Conservation (phyloP, 1,139 yeast genomes). For the Blastobotrys indianensis region DNA sequence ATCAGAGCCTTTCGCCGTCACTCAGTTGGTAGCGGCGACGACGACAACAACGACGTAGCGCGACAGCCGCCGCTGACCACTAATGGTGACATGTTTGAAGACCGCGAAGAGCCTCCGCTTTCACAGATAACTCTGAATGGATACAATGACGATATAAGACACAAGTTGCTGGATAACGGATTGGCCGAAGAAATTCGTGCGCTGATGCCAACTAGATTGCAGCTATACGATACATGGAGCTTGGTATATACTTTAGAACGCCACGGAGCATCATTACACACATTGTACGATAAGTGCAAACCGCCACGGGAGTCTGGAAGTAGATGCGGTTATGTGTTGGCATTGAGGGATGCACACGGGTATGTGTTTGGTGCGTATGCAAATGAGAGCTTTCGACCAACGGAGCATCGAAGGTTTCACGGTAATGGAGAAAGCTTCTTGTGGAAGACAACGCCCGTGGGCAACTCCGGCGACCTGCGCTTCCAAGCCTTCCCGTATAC, state of each 20-base stretch:
- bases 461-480: conserved; percentile 13
- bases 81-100: conserved; percentile 1
- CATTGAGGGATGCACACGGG: conserved; percentile 57
- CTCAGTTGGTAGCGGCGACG: neutral
- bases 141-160: conserved; percentile 50
- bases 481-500: conserved; percentile 85
- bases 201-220: conserved; percentile 71
- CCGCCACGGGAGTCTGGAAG: conserved; percentile 33
- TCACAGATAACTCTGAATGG: conserved; percentile 50
- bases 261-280: conserved; percentile 81
- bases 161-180: conserved; percentile 49
- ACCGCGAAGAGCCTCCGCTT: conserved; percentile 34
- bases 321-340: conserved; percentile 64
- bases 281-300: conserved; percentile 49
- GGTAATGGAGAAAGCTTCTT: conserved; percentile 96
- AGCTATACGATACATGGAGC: conserved; percentile 71
- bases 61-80: neutral
- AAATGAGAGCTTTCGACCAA: conserved; percentile 67
- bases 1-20: conserved; percentile 6
- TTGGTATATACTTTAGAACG: conserved; percentile 79
- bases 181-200: conserved; percentile 70
- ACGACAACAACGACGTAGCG: neutral
- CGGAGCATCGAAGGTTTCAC: conserved; percentile 59
- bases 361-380: conserved; percentile 76
- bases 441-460: conserved; percentile 49